These are phyloP conservation scores for Alternaria postmessia DNA, from an alignment of 2,329 filamentous ascomycete species.

Conservation along the genomic window DNA sequence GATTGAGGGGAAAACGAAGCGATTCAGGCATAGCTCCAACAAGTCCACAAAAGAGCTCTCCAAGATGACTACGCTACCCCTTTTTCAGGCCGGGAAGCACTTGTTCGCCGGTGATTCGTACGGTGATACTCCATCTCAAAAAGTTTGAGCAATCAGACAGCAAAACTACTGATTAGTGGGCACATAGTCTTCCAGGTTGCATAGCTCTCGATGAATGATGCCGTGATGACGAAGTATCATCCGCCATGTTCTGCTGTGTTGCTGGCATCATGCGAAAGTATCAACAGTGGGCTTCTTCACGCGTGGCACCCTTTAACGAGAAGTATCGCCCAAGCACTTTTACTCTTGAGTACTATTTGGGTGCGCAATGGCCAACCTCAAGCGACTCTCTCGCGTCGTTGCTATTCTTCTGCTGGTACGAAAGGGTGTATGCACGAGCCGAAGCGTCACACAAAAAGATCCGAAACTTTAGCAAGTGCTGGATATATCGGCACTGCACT, in stretches of 20 bases:
- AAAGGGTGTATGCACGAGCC: background rate
- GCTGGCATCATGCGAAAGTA: background rate
- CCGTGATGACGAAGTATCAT: background rate
- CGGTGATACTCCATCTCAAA: conserved; percentile 4
- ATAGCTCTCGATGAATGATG: background rate
- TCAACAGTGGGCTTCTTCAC: background rate
- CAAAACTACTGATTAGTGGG: background rate
- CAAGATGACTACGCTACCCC: background rate
- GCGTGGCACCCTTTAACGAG: background rate
- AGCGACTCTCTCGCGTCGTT: background rate
- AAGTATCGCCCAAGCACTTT: background rate
- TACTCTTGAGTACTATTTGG: background rate
- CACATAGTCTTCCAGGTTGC: background rate
- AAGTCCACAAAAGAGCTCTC: conserved; percentile 6
- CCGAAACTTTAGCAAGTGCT: conserved; percentile 1
- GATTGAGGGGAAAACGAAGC: conserved; percentile 22
- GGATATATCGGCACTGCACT: conserved; percentile 3
- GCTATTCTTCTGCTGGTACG: background rate
- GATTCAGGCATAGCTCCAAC: conserved; percentile 18
- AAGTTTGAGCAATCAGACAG: background rate
- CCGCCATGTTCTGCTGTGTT: background rate
- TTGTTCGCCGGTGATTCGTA: conserved; percentile 10
- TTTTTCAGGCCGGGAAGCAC: background rate
- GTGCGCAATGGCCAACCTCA: background rate
- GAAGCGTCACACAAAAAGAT: conserved; percentile 1